Evolutionary conservation across 1,284 basidiomycete genomes (phyloP), one percentile per base, ranked within the genome.

Genomic region (Papiliotrema flavescens): DNA sequence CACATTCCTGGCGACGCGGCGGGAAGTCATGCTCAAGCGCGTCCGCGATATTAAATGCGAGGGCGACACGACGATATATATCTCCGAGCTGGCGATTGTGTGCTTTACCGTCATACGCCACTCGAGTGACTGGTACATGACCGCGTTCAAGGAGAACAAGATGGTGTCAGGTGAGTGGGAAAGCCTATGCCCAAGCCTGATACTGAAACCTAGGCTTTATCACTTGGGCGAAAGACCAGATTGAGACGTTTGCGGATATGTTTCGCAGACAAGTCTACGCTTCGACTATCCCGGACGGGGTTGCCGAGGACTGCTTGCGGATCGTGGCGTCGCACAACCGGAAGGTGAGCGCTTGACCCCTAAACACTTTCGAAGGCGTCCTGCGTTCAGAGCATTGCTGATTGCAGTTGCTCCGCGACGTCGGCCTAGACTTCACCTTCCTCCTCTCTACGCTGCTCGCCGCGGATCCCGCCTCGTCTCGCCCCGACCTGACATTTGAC

Each of bases 51-150:
- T 98, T 69, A 83, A 84, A 51, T 95, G 94, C 64, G 92, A 97
- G 66, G 95, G 95, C 1, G 87, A 95, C 65, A 70, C 75, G 52
- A 65, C 61, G 20, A 61, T 74, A 13, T 78, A 77, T 54, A 67
- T 78, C 51, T 68, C 66, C 55, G 76, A 77, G 55, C 61, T 78
- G 23, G 71, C 72, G 9, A 66, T 77, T 19, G 75, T 78, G 11
- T 75, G 70, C 45, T 78, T 77, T 51, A 77, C 75, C 11, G 64
- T 77, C 15, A 58, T 77, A 19, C 65, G 73, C 20, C 72, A 98
- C 70, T 97, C 94, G 1, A 89, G 89, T 40, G 95, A 99, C 74
- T 98, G 95, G 96, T 99, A 92, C 75, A 82, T 97, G 70, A 86
- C 86, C 1, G 94, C 91, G 47, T 99, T 97, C 77, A 90, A 87